Conservation (phyloP, 208 protist species). For the Kentomonas sorsogonicus region DNA sequence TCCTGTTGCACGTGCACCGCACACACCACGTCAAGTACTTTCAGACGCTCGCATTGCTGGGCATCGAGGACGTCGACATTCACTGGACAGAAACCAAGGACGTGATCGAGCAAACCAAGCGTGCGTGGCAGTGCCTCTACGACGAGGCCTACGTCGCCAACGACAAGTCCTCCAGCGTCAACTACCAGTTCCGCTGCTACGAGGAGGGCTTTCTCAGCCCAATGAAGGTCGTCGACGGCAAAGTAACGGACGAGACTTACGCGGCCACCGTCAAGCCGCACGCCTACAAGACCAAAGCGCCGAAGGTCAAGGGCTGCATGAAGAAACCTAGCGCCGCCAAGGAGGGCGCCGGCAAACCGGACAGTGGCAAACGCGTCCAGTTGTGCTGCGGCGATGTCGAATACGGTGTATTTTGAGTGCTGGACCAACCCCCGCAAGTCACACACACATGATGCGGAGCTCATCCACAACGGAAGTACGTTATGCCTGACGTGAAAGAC, state of each 20-base stretch:
- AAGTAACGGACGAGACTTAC: conserved; percentile 2
- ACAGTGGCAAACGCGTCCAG: conserved; percentile 15
- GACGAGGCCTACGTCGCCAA: conserved; percentile 64
- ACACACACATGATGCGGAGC: too few species aligned
- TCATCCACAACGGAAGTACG: too few species aligned
- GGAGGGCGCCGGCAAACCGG: conserved; percentile 5
- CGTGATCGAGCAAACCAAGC: conserved; percentile 41
- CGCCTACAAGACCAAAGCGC: background rate
- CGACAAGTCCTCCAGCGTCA: conserved; percentile 16
- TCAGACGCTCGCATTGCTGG: conserved; percentile 62
- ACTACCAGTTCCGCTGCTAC: conserved; percentile 2
- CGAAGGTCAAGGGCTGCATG: background rate
- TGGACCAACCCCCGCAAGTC: background rate
- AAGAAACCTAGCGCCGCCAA: background rate
- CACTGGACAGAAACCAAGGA: conserved; percentile 36
- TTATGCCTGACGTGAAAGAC: too few species aligned
- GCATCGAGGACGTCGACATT: conserved; percentile 72
- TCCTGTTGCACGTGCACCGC: conserved; percentile 75
- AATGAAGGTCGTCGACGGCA: background rate
- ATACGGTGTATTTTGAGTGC: conserved; percentile 47
- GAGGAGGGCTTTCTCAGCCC: background rate
- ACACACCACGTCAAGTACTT: conserved; percentile 78
- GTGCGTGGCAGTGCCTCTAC: conserved; percentile 57
- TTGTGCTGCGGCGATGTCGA: conserved; percentile 48
- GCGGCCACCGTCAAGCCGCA: background rate